Conservation (phyloP, 2,329 filamentous ascomycete genomes). For the Elsinoe perseae region DNA sequence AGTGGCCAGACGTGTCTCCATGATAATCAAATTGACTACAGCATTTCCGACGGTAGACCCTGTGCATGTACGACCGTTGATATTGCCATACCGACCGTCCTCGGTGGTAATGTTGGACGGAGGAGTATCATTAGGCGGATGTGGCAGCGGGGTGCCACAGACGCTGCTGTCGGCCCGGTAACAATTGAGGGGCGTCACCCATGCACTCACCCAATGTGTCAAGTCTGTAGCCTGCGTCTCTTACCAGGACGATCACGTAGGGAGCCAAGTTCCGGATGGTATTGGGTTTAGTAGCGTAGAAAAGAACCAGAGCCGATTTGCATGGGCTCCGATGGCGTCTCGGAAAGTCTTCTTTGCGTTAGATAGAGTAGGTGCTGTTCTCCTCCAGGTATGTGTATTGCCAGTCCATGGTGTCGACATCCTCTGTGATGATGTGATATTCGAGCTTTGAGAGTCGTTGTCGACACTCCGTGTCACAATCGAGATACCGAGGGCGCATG, state of each 20-base stretch:
- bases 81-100: not conserved
- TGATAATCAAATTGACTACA: not conserved
- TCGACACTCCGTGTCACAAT: constrained; percentile 11
- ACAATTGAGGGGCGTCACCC: not conserved
- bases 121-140: not conserved
- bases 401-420: constrained; percentile 15
- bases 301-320: not conserved
- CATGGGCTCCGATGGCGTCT: not conserved
- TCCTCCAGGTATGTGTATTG: not conserved
- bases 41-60: not conserved
- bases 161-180: not conserved
- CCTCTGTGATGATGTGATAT: constrained; percentile 15
- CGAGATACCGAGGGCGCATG: constrained; percentile 17
- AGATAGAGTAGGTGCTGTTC: not conserved
- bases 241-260: not conserved
- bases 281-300: not conserved
- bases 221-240: not conserved
- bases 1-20: not conserved
- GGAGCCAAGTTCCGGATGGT: not conserved
- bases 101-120: not conserved
- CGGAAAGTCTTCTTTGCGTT: not conserved
- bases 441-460: constrained; percentile 12
- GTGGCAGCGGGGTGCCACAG: not conserved
- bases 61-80: not conserved
- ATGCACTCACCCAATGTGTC: not conserved